Conservation (phyloP, 2,329 filamentous ascomycete species). For the Acrocalymma vagum region DNA sequence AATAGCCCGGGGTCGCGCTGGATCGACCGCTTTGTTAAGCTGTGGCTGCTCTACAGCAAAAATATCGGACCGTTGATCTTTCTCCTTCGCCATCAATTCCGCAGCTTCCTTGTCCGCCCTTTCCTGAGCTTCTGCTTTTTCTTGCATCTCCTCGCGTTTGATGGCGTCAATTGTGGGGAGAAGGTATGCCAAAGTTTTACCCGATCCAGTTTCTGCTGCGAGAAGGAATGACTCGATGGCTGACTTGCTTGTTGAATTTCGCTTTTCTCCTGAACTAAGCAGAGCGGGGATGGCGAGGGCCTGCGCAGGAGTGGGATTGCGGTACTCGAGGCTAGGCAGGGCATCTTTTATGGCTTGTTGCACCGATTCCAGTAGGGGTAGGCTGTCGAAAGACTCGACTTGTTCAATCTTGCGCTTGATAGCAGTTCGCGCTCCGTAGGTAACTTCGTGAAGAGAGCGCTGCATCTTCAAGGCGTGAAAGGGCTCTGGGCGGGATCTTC, state of each 20-base stretch:
- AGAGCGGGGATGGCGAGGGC: constrained; percentile 86
- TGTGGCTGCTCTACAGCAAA: constrained; percentile 69
- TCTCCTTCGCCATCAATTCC: constrained; percentile 43
- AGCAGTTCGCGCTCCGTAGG: constrained; percentile 73
- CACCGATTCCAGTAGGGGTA: constrained; percentile 76
- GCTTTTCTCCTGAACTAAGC: constrained; percentile 63
- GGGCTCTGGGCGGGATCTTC: constrained; percentile 53
- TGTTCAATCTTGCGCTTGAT: constrained; percentile 70
- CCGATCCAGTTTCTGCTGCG: constrained; percentile 95
- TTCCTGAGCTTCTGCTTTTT: constrained; percentile 54
- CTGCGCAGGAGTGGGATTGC: constrained; percentile 89
- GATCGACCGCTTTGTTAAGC: constrained; percentile 68
- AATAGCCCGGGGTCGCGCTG: constrained; percentile 81
- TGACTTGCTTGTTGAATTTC: constrained; percentile 37
- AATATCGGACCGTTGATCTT: constrained; percentile 53
- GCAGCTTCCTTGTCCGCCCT: constrained; percentile 63
- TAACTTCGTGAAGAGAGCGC: constrained; percentile 75
- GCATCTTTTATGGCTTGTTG: constrained; percentile 80
- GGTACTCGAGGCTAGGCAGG: constrained; percentile 75
- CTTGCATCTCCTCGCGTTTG: constrained; percentile 74
- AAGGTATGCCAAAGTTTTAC: constrained; percentile 94
- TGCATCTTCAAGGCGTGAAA: constrained; percentile 97
- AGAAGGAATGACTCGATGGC: constrained; percentile 76
- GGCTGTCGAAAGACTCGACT: constrained; percentile 81
- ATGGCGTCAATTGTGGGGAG: constrained; percentile 85